Percentiles rank a stretch among this genome's conserved stretches.
phyloP scores from a whole-genome alignment of 148 eudicot species.

The Amaranthus cruentus region DNA sequence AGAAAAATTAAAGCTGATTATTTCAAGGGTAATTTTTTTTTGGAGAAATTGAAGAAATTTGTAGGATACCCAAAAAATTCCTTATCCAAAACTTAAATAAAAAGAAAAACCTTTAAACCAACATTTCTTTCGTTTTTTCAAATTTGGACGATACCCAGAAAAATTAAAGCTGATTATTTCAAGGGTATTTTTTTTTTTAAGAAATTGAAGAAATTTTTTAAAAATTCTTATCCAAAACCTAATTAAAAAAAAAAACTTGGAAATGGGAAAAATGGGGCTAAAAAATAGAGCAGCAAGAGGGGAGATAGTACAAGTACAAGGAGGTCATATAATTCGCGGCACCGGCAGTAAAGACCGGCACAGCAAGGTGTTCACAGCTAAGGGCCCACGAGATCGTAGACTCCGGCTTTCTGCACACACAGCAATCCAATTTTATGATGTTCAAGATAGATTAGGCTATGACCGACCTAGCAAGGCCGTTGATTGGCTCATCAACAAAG shows the following conservation, averaged over 20 bases:
- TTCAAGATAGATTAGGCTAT: constrained; percentile 39
- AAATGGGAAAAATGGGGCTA: constrained; percentile 27
- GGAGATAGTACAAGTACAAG: constrained; percentile 38
- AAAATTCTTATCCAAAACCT: neutral
- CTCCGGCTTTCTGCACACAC: constrained; percentile 45
- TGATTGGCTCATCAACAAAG: constrained; percentile 42
- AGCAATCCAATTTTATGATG: constrained; percentile 44
- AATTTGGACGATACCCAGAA: neutral
- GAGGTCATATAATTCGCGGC: constrained; percentile 43
- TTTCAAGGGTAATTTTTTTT: neutral
- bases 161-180: no score
- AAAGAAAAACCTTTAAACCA: constrained; percentile 10
- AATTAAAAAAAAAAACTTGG: constrained; percentile 13
- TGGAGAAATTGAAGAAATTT: constrained; percentile 5
- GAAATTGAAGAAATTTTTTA: constrained; percentile 1
- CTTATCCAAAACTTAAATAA: neutral
- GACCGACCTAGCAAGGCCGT: constrained; percentile 47
- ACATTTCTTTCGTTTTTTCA: no score
- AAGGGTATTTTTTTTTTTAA: neutral
- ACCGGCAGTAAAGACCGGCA: constrained; percentile 45
- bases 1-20: neutral
- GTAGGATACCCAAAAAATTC: neutral
- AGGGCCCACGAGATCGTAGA: constrained; percentile 41
- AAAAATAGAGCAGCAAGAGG: constrained; percentile 22
- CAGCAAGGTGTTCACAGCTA: constrained; percentile 45